Evolutionary conservation across 768 basidiomycete species (phyloP).

Genomic region (Boletus reticulatus): DNA sequence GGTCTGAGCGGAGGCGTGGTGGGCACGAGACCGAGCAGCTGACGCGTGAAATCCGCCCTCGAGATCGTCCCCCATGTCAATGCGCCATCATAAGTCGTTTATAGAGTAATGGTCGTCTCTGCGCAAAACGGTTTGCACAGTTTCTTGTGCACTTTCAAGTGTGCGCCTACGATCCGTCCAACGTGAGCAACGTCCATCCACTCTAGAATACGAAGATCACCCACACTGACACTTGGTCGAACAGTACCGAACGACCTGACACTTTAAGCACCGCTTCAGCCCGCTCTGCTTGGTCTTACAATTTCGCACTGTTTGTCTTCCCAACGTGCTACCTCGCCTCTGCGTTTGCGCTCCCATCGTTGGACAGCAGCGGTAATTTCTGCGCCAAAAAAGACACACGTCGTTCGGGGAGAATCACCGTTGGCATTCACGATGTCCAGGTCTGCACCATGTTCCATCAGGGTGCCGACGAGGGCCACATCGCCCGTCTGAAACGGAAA

Average conservation of each 20-base stretch:
- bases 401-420: slow-evolving; percentile 31
- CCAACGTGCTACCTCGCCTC: neutral
- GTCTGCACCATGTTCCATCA: slow-evolving; percentile 51
- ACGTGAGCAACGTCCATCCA: too few species aligned
- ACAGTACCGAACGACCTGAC: too few species aligned
- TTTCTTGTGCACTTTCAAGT: neutral
- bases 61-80: neutral
- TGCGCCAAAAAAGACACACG: slow-evolving; percentile 39
- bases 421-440: slow-evolving; percentile 40
- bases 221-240: too few species aligned
- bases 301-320: neutral
- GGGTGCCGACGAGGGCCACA: slow-evolving; percentile 37
- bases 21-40: neutral
- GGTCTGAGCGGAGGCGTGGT: neutral
- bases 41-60: neutral
- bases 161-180: neutral
- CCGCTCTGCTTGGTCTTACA: too few species aligned
- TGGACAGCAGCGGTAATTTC: slow-evolving; percentile 37
- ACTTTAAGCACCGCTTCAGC: too few species aligned
- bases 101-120: neutral
- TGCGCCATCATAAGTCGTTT: neutral
- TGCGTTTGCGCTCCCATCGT: neutral
- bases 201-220: too few species aligned
- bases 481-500: slow-evolving; percentile 35
- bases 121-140: neutral